Conservation (phyloP, 1,284 basidiomycete species). For the Porogramme epimiltina region DNA sequence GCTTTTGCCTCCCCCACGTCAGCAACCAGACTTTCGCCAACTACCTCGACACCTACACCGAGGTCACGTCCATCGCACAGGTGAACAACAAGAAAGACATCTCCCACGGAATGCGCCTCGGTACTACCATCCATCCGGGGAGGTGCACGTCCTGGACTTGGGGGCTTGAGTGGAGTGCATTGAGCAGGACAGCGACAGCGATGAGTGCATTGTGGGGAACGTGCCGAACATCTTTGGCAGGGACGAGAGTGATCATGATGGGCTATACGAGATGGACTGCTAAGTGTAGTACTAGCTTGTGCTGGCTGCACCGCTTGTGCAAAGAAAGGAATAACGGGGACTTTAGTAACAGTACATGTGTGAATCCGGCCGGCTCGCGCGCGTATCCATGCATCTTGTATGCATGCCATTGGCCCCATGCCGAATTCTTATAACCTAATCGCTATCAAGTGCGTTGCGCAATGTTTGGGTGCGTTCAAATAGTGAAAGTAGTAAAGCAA, state of each 20-base stretch:
- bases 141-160: slow-evolving; percentile 55
- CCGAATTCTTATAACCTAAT: no score
- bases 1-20: slow-evolving; percentile 56
- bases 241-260: slow-evolving; percentile 47
- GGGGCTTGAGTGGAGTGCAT: slow-evolving; percentile 50
- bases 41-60: slow-evolving; percentile 50
- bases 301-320: no score
- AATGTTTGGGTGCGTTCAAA: no score
- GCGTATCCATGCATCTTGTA: no score
- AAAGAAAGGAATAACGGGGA: no score
- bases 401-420: no score
- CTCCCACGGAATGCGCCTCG: slow-evolving; percentile 49
- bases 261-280: slow-evolving; percentile 60
- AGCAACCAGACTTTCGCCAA: slow-evolving; percentile 61
- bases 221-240: slow-evolving; percentile 51
- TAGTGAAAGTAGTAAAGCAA: no score
- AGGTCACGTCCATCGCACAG: slow-evolving; percentile 38
- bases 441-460: no score
- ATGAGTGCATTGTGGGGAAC: slow-evolving; percentile 54
- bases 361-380: no score
- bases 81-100: slow-evolving; percentile 35
- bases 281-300: no score
- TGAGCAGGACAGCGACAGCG: slow-evolving; percentile 56
- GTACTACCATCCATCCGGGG: slow-evolving; percentile 59
- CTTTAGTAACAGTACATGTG: no score